phyloP scores from a whole-genome alignment of 208 protist species.

The Trypanosoma avium region DNA sequence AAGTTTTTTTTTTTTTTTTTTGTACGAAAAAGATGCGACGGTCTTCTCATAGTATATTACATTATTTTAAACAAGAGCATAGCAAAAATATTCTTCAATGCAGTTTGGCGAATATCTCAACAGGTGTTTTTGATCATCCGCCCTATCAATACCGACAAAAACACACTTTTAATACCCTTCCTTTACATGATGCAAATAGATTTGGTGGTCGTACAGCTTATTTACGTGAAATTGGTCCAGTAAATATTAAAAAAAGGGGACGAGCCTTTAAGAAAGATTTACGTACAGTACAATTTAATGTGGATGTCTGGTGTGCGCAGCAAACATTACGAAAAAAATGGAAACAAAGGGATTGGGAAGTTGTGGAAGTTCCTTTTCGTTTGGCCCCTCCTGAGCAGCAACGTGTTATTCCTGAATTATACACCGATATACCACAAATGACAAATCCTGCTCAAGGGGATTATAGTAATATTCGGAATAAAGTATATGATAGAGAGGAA shows the following conservation, averaged over 20 bases:
- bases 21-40: slow-evolving; percentile 10
- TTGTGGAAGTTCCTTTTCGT: slow-evolving; percentile 84
- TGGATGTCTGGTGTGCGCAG: slow-evolving; percentile 89
- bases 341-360: slow-evolving; percentile 87
- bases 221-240: slow-evolving; percentile 79
- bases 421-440: slow-evolving; percentile 87
- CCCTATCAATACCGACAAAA: slow-evolving; percentile 58
- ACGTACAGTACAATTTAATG: slow-evolving; percentile 80
- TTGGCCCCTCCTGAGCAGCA: slow-evolving; percentile 77
- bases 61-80: background rate
- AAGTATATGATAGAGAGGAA: slow-evolving; percentile 80
- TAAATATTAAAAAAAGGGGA: slow-evolving; percentile 70
- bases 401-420: slow-evolving; percentile 84
- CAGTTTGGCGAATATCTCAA: slow-evolving; percentile 38
- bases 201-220: slow-evolving; percentile 86
- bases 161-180: slow-evolving; percentile 86
- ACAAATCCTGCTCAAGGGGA: slow-evolving; percentile 47
- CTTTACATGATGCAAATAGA: slow-evolving; percentile 82
- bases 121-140: slow-evolving; percentile 74
- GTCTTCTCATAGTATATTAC: background rate
- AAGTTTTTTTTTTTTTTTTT: background rate
- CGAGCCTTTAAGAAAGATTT: slow-evolving; percentile 83
- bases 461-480: slow-evolving; percentile 79
- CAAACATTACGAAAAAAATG: slow-evolving; percentile 85
- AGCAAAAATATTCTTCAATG: slow-evolving; percentile 2